phyloP scores from a whole-genome alignment of 345 rosid species.

The Brassica incana region DNA sequence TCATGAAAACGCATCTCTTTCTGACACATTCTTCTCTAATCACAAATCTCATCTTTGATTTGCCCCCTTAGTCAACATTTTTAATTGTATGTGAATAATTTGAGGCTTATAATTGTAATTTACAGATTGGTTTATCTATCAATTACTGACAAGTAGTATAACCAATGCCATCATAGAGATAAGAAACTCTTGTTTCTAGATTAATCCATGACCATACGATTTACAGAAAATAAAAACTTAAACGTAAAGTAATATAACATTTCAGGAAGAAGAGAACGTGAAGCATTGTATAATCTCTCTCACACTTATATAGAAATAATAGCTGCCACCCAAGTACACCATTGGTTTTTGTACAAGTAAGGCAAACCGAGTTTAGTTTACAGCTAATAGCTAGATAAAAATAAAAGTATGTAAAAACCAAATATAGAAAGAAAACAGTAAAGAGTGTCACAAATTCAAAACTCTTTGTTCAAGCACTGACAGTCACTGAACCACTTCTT shows the following conservation, averaged over 20 bases:
- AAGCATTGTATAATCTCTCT: neutral
- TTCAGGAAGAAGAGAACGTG: neutral
- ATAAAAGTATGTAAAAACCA: constrained; percentile 4
- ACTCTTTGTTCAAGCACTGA: constrained; percentile 17
- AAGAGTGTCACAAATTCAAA: constrained; percentile 20
- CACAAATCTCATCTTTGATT: neutral
- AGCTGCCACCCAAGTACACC: constrained; percentile 11
- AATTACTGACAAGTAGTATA: neutral
- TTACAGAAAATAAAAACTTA: neutral
- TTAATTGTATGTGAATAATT: neutral
- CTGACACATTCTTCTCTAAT: constrained; percentile 26
- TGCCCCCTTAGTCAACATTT: constrained; percentile 18
- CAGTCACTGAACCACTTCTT: constrained; percentile 26
- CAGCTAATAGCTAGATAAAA: constrained; percentile 18
- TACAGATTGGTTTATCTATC: neutral
- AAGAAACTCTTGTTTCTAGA: neutral
- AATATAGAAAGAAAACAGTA: constrained; percentile 20
- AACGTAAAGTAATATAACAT: neutral
- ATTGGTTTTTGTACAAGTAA: neutral
- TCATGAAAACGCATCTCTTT: constrained; percentile 31
- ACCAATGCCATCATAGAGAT: neutral
- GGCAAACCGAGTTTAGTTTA: constrained; percentile 10
- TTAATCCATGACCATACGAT: constrained; percentile 4
- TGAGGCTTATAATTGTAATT: neutral
- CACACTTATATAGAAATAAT: neutral